Percentiles rank a stretch among this genome's conserved stretches.
These are phyloP conservation scores for Boechera divaricarpa DNA, from an alignment of 345 rosid species.

Conservation along the genomic window DNA sequence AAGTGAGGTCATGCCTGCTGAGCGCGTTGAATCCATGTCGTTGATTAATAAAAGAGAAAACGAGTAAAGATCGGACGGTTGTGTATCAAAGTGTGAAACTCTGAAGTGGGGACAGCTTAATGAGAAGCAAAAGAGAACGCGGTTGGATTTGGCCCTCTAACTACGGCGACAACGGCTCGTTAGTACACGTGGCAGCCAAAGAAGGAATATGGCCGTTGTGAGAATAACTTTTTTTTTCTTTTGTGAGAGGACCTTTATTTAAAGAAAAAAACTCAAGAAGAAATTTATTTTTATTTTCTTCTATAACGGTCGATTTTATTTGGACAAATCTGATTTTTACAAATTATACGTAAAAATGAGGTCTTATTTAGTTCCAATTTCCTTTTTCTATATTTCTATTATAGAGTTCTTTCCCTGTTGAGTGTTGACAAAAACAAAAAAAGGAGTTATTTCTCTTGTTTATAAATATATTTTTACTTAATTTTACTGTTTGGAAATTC, in stretches of 20 bases:
- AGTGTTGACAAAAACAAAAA: no score
- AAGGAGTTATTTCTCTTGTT: neutral
- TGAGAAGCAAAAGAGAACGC: neutral
- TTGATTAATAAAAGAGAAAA: neutral
- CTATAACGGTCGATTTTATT: neutral
- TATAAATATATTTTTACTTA: neutral
- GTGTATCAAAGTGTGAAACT: neutral
- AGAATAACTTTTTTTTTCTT: neutral
- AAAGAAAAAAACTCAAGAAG: neutral
- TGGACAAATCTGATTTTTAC: neutral
- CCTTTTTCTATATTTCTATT: neutral
- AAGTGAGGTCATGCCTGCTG: neutral
- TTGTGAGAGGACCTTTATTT: neutral
- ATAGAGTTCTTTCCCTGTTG: neutral
- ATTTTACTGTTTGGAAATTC: neutral
- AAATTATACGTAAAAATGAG: neutral
- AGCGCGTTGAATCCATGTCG: neutral
- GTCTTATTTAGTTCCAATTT: neutral
- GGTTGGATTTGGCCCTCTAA: neutral
- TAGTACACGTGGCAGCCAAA: constrained; percentile 5
- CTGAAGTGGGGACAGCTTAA: constrained; percentile 4
- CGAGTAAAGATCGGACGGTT: constrained; percentile 24
- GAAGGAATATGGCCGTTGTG: constrained; percentile 23
- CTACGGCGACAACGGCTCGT: constrained; percentile 18
- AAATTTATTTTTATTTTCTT: neutral